Evolutionary conservation across 495 filamentous ascomycete genomes (phyloP).

Genomic region (Staphylotrichum tortipilum): DNA sequence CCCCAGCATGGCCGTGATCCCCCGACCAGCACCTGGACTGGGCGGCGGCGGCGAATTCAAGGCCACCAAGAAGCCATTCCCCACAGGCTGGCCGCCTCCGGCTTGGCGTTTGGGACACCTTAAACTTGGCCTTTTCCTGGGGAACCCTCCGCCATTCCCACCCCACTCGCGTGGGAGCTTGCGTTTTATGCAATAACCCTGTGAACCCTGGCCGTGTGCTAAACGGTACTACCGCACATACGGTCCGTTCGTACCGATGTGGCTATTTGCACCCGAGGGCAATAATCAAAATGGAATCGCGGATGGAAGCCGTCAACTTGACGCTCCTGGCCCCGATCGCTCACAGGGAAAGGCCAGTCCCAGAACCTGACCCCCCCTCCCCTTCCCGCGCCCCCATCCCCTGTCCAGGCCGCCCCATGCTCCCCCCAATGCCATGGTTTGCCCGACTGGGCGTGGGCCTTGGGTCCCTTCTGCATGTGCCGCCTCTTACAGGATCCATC

Average conservation of each 20-base stretch:
- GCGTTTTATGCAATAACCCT: constrained; percentile 17
- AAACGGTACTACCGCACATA: constrained; percentile 29
- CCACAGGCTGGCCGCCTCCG: background rate
- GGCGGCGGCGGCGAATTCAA: too few relatives aligned
- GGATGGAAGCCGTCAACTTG: constrained; percentile 23
- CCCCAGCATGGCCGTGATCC: too few relatives aligned
- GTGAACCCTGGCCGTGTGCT: constrained; percentile 11
- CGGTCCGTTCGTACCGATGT: constrained; percentile 39
- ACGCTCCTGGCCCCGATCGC: constrained; percentile 14
- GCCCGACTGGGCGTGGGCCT: constrained; percentile 5
- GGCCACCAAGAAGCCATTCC: background rate
- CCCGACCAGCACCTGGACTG: too few relatives aligned
- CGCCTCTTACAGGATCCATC: background rate
- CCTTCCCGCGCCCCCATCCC: constrained; percentile 22
- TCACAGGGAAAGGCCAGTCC: background rate
- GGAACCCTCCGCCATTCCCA: constrained; percentile 9
- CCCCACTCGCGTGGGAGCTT: constrained; percentile 13
- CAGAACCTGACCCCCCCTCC: constrained; percentile 23
- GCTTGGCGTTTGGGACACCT: constrained; percentile 12
- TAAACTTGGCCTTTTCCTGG: constrained; percentile 8
- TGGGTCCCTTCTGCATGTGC: constrained; percentile 9
- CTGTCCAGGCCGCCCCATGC: constrained; percentile 10
- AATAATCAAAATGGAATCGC: constrained; percentile 15
- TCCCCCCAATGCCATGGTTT: constrained; percentile 6
- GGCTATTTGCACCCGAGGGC: constrained; percentile 29